A percentile compares a stretch with the other conserved stretches of the same genome.
Conservation (phyloP, 2,329 filamentous ascomycete species). For the Sclerotiophoma versabilis region DNA sequence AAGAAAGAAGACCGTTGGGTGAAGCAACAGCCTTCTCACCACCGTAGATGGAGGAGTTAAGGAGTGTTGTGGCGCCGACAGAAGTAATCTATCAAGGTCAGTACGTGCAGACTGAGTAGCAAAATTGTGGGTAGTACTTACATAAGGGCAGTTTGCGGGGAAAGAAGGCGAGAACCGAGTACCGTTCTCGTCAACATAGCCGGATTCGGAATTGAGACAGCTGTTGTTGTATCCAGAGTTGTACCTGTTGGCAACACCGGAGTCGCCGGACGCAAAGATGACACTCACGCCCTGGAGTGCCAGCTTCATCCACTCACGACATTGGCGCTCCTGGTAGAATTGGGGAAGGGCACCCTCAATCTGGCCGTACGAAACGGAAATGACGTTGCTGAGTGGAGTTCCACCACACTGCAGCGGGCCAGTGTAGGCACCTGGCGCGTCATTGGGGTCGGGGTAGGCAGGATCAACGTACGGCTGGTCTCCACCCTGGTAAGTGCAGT, state of each 20-base stretch:
- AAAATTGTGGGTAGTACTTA: conserved; percentile 38
- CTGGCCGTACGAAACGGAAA: conserved; percentile 62
- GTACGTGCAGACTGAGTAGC: background rate
- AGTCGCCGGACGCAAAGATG: conserved; percentile 58
- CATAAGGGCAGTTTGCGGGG: conserved; percentile 69
- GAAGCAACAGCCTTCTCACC: conserved; percentile 54
- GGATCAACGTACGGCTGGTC: conserved; percentile 26
- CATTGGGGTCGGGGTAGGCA: conserved; percentile 22
- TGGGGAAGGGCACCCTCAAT: conserved; percentile 60
- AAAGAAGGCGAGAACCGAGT: conserved; percentile 63
- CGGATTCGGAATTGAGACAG: conserved; percentile 21
- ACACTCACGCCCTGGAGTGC: conserved; percentile 52
- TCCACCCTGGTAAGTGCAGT: conserved; percentile 29
- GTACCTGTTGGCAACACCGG: conserved; percentile 24
- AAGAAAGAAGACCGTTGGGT: conserved; percentile 10
- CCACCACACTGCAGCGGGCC: conserved; percentile 48
- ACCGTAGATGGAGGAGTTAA: conserved; percentile 41
- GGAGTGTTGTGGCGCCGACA: conserved; percentile 62
- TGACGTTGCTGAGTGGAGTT: conserved; percentile 57
- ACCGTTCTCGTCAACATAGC: conserved; percentile 17
- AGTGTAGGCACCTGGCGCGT: conserved; percentile 24
- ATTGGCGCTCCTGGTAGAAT: conserved; percentile 59
- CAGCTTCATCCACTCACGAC: conserved; percentile 57
- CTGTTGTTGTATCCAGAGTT: conserved; percentile 24
- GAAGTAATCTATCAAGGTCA: conserved; percentile 53